Evolutionary conservation across 352 stramenopile species (phyloP).

Genomic region (Phytophthora aleatoria): DNA sequence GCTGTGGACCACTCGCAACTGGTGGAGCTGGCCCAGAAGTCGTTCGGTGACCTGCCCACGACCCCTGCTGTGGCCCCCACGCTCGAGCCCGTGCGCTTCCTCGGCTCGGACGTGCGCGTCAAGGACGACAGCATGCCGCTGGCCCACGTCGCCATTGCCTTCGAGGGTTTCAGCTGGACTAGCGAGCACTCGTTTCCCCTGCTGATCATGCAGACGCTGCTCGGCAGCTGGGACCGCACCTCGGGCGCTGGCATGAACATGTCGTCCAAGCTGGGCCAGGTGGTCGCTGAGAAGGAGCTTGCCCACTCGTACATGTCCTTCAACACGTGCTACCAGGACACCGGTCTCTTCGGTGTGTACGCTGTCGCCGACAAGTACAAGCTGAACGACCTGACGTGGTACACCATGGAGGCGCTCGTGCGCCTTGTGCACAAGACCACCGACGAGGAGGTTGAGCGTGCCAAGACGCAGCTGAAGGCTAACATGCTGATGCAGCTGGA

Average conservation of each 20-base stretch:
- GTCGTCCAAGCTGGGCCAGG: conserved; percentile 96
- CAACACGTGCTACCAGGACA: conserved; percentile 99
- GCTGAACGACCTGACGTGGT: conserved; percentile 95
- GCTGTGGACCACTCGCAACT: conserved; percentile 97
- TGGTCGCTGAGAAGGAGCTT: conserved; percentile 95
- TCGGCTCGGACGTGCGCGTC: conserved; percentile 92
- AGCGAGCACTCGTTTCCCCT: conserved; percentile 98
- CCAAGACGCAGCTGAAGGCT: conserved; percentile 99
- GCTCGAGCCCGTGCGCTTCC: conserved; percentile 83
- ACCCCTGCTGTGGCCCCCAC: conserved; percentile 69
- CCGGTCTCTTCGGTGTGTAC: conserved; percentile 99
- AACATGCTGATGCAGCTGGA: conserved; percentile 99
- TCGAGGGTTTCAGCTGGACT: conserved; percentile 98
- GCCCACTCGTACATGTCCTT: conserved; percentile 99
- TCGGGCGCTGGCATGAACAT: conserved; percentile 94
- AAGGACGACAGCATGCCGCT: conserved; percentile 89
- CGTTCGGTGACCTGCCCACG: conserved; percentile 95
- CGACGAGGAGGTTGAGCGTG: conserved; percentile 97
- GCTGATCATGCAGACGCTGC: conserved; percentile 97
- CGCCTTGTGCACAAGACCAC: conserved; percentile 95
- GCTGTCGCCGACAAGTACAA: conserved; percentile 94
- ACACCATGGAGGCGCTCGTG: conserved; percentile 95
- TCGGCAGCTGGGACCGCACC: conserved; percentile 93
- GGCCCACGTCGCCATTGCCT: conserved; percentile 97
- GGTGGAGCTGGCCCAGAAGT: conserved; percentile 96